Conservation (phyloP, 2,329 filamentous ascomycete species). For the Trichocomaceae sp. region DNA sequence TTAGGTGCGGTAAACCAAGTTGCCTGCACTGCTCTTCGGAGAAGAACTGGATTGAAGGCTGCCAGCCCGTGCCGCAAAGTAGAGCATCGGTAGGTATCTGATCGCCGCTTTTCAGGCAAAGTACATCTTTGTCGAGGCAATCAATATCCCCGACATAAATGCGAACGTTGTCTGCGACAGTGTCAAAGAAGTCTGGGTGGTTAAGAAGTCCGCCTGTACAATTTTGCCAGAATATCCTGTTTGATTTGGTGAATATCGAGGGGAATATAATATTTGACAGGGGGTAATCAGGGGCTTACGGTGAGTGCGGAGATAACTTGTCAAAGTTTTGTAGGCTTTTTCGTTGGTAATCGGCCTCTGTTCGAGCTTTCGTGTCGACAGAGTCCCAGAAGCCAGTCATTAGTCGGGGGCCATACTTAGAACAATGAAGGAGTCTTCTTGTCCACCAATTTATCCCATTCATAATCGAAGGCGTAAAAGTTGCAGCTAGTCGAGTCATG, state of each 20-base stretch:
- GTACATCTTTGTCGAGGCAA: background rate
- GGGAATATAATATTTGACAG: too few relatives aligned
- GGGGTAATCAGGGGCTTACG: constrained; percentile 5
- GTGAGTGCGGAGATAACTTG: constrained; percentile 10
- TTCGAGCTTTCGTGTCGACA: constrained; percentile 5
- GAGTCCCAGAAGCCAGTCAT: constrained; percentile 6
- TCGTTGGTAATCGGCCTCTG: constrained; percentile 6
- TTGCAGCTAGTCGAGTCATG: constrained; percentile 9
- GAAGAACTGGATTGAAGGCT: constrained; percentile 5
- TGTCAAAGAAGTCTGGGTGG: constrained; percentile 9
- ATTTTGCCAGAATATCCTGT: constrained; percentile 11
- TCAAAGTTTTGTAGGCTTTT: constrained; percentile 9
- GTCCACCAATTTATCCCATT: constrained; percentile 10
- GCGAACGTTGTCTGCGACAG: constrained; percentile 7
- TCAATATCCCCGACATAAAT: constrained; percentile 8
- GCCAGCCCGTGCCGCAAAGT: constrained; percentile 10
- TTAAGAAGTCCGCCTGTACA: constrained; percentile 11
- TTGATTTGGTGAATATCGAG: background rate
- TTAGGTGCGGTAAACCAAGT: constrained; percentile 7
- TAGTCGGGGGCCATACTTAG: background rate
- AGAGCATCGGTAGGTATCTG: constrained; percentile 7
- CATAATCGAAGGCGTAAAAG: constrained; percentile 8
- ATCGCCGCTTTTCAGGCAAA: constrained; percentile 5
- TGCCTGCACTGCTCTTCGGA: constrained; percentile 8
- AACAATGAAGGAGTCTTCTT: constrained; percentile 4